Conservation (phyloP, 2,329 filamentous ascomycete species). For the Aspergillus hortae region DNA sequence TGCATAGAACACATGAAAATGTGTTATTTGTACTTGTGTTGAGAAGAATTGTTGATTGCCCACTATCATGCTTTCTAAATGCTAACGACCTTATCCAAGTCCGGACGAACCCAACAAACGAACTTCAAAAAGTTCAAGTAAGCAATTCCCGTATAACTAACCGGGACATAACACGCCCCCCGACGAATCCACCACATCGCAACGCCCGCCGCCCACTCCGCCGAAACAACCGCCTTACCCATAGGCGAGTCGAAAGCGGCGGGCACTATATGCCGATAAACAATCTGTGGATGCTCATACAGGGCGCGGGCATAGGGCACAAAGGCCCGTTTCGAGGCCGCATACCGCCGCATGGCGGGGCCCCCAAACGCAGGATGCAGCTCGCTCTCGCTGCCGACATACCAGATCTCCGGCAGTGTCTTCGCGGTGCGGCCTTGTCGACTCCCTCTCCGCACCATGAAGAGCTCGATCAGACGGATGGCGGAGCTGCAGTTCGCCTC, state of each 20-base stretch:
- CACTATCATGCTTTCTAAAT: background rate
- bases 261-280: constrained; percentile 17
- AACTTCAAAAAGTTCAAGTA: constrained; percentile 16
- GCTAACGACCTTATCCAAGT: background rate
- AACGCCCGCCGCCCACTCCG: constrained; percentile 10
- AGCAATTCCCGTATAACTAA: constrained; percentile 14
- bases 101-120: constrained; percentile 4
- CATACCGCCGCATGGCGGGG: constrained; percentile 6
- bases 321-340: constrained; percentile 10
- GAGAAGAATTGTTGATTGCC: too few species aligned
- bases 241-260: constrained; percentile 8
- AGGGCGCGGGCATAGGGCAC: constrained; percentile 15
- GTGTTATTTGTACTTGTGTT: too few species aligned
- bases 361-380: constrained; percentile 7
- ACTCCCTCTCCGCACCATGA: constrained; percentile 2
- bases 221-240: constrained; percentile 6
- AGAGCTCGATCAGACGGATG: constrained; percentile 9
- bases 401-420: constrained; percentile 17
- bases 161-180: constrained; percentile 16
- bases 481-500: constrained; percentile 10
- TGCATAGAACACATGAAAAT: too few species aligned
- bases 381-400: constrained; percentile 15
- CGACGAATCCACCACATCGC: constrained; percentile 18
- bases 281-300: constrained; percentile 10
- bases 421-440: background rate